Base-by-base conservation (phyloP, 2,329 filamentous ascomycete genomes). In the Aspergillus calidoustus region DNA sequence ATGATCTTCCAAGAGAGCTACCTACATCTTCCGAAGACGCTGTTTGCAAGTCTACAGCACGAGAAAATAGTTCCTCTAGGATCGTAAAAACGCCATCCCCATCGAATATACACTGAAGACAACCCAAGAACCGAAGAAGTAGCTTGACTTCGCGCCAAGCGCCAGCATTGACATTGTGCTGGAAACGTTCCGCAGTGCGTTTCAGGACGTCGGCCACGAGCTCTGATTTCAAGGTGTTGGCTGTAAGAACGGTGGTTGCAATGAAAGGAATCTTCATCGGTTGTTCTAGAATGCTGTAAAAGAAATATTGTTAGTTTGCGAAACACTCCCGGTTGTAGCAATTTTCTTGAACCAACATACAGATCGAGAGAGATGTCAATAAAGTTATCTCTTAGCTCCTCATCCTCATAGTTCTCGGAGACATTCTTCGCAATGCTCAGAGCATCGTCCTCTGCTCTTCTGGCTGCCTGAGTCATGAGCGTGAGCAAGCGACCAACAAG, bases 201-300 rank as follows among this genome's bases (percentile, higher is more conserved):
- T 80, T 83, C 67, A 98, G 82, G 22, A 96, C 82, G 66, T 92
- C 87, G 43, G 84, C 83, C 34, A 90, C 86, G 41, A 96, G 83
- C 67, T 95, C 91, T 4, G 90, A 83, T 73, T 92, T 92, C 69
- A 91, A 80, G 28, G 87, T 86, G 79, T 98, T 97, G 67, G 89
- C 86, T 60, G 92, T 86, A 61, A 97, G 84, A 48, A 96, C 85
- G 15, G 94, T 89, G 22, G 91, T 92, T 9, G 93, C 93, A 43
- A 96, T 85, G 74, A 97, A 98, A 0, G 95, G 94, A n/a, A 93
- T 96, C 83, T 98, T 98, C 77, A 99, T 89, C 1, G 95, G 95
- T 79, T 99, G 95, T 80, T 99, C 95, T 41, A 92, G 76, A 48
- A 91, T 84, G 67, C 85, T 87, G 62, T 28, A 51, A 34, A 50